Evolutionary conservation across 116 monocot species (phyloP), one percentile per base, ranked within the genome.

Genomic region (Phalaenopsis hybrid): DNA sequence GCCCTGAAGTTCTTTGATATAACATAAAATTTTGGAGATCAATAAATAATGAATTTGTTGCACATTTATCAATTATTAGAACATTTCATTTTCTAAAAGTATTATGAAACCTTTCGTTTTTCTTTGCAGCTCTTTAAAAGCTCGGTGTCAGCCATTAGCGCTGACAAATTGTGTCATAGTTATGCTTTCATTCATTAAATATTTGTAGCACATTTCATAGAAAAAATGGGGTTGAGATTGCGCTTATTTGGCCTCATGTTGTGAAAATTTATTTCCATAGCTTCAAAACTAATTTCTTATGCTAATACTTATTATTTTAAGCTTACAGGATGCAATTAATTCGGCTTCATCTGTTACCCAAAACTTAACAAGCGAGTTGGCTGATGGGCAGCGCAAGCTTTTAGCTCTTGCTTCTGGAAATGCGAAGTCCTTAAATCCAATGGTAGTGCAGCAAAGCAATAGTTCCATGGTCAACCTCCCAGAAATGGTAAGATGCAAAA

Each of bases 311-410:
- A 20, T 51, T 57, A 34, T 45, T 45, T 74, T 75, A 8, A 57
- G 58, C 74, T 83, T 68, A 37, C 89, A 99, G 98, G 98, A 95
- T 46, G 86, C 94, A 58, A 88, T 99, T 78, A 92, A 81, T 84
- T 99, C 95, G 55, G 95, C 91, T 49, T 93, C 93, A 84, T 86
- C 92, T 78, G 81, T 99, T 43, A 88, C 89, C n/a, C 91, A 95
- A 78, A 93, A 81, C 78, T 79, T 99, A 21, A 82, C 85, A 11
- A 85, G 44, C 78, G 98, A 99, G 77, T 81, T 99, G 46, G 83
- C 87, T 80, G 98, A 99, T 61, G 89, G 92, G 34, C 95, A 93
- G 58, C 89, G 84, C 15, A 92, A 95, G 75, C 59, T 99, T 13
- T 88, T 99, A 83, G 82, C 91, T 59, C 80, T 92, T 79, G 80